Conservation (phyloP, 2,329 filamentous ascomycete species). For the Aspergillus thermomutatus region DNA sequence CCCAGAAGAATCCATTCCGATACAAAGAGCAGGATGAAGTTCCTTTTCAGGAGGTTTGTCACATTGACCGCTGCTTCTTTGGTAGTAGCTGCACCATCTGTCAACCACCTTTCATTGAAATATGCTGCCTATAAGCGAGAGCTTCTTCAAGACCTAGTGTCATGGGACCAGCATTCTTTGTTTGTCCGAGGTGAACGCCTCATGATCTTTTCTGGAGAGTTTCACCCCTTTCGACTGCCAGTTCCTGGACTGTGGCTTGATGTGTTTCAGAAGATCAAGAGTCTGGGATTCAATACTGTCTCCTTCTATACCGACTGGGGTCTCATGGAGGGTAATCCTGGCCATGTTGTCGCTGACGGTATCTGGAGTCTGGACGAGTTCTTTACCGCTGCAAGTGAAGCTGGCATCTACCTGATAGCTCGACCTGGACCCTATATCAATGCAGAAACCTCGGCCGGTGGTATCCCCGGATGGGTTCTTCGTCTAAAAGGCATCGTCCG, state of each 20-base stretch:
- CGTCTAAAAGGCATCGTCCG: conserved; percentile 63
- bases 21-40: background rate
- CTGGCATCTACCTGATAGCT: conserved; percentile 74
- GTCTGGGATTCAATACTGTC: conserved; percentile 73
- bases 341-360: conserved; percentile 66
- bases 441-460: conserved; percentile 71
- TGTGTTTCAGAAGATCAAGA: conserved; percentile 78
- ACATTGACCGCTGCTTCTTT: background rate
- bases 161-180: conserved; percentile 70
- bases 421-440: conserved; percentile 74
- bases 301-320: conserved; percentile 81
- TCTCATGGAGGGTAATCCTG: conserved; percentile 68
- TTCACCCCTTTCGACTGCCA: conserved; percentile 66
- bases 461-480: conserved; percentile 77
- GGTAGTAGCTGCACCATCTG: background rate
- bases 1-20: background rate
- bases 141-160: conserved; percentile 40
- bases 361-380: conserved; percentile 71
- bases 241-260: conserved; percentile 65
- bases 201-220: conserved; percentile 69
- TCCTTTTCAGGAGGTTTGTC: background rate
- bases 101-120: background rate
- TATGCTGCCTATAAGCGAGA: background rate
- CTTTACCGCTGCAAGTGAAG: conserved; percentile 69
- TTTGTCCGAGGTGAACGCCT: conserved; percentile 67